Percentiles rank a stretch among this genome's conserved stretches.
These are phyloP conservation scores for Boletus rex-veris DNA, from an alignment of 768 basidiomycete species.

Conservation along the genomic window DNA sequence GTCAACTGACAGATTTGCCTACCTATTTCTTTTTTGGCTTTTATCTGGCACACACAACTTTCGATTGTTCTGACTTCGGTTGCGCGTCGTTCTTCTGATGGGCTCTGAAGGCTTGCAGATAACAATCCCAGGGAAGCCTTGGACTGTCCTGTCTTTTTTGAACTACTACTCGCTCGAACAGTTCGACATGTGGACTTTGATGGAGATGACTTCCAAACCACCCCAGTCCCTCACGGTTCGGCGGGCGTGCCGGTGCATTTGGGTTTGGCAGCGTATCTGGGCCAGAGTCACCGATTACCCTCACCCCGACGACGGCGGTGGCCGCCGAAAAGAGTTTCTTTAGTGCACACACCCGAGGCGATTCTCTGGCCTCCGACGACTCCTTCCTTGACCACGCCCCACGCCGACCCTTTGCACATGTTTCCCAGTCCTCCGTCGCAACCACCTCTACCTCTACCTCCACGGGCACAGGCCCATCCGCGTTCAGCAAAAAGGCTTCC, in stretches of 20 bases:
- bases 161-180: neutral
- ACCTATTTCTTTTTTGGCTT: neutral
- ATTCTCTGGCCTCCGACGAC: constrained; percentile 76
- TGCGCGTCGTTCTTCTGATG: constrained; percentile 18
- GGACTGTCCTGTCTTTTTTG: neutral
- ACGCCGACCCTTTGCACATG: constrained; percentile 63
- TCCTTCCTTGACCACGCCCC: constrained; percentile 61
- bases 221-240: constrained; percentile 70
- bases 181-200: constrained; percentile 61
- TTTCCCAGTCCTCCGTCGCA: constrained; percentile 67
- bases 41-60: no score
- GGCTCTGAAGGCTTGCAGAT: constrained; percentile 43
- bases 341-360: constrained; percentile 57
- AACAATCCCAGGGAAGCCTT: constrained; percentile 42
- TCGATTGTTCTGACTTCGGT: neutral
- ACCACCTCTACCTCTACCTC: constrained; percentile 36
- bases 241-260: constrained; percentile 54
- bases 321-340: constrained; percentile 60
- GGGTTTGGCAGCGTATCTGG: constrained; percentile 49
- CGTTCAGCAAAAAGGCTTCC: constrained; percentile 76
- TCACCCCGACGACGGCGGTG: constrained; percentile 45
- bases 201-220: constrained; percentile 63
- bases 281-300: constrained; percentile 62
- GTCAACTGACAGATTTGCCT: neutral
- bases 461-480: constrained; percentile 28